Percentiles rank a stretch among this genome's conserved stretches.
Evolutionary conservation across 306 rosid genomes (phyloP).

Genomic region (Calophaca sinica): DNA sequence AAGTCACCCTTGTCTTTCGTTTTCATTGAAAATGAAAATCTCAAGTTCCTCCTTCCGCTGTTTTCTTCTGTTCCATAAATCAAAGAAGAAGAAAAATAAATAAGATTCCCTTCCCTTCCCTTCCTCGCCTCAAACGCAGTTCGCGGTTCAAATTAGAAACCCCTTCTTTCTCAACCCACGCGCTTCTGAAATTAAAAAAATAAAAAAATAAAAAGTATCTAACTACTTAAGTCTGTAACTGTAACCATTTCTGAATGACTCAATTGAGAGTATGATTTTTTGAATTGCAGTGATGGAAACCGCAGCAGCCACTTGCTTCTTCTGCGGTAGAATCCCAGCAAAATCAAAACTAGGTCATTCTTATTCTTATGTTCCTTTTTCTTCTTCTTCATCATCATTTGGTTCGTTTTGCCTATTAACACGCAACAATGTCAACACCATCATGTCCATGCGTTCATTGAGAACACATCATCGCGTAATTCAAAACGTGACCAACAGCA

Average conservation of each 20-base stretch:
- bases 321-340: constrained; percentile 49
- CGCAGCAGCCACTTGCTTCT: constrained; percentile 47
- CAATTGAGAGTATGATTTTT: neutral
- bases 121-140: neutral
- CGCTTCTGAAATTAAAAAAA: too few relatives aligned
- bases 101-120: neutral
- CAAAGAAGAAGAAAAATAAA: too few relatives aligned
- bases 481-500: constrained; percentile 40
- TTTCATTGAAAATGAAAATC: too few relatives aligned
- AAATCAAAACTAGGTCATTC: constrained; percentile 27
- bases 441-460: constrained; percentile 34
- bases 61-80: neutral
- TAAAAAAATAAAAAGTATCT: too few relatives aligned
- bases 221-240: neutral
- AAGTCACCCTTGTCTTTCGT: too few relatives aligned
- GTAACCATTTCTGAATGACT: neutral
- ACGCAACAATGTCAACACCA: constrained; percentile 38
- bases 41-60: too few relatives aligned
- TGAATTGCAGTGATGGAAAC: constrained; percentile 43
- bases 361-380: constrained; percentile 16
- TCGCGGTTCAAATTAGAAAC: neutral
- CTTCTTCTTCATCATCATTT: constrained; percentile 37
- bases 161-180: neutral
- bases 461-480: constrained; percentile 40
- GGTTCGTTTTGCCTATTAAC: constrained; percentile 38